Percentiles rank a stretch among this genome's conserved stretches.
These are phyloP conservation scores for Taphrina betulina DNA, from an alignment of 1,139 yeast genomes.

Conservation along the genomic window DNA sequence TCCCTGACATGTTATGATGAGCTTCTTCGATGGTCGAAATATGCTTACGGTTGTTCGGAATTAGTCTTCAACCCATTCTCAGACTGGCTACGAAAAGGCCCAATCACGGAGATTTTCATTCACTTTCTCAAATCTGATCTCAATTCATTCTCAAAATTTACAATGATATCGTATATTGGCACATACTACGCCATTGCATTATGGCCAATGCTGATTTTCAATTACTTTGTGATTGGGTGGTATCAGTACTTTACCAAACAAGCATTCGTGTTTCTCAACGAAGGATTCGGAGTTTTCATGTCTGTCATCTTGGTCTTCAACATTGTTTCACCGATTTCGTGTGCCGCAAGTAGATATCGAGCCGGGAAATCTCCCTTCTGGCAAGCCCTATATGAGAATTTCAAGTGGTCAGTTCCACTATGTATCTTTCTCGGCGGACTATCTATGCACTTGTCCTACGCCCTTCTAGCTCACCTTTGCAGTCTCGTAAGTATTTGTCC, in stretches of 20 bases:
- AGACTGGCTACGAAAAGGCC: constrained; percentile 34
- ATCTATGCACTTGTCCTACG: constrained; percentile 36
- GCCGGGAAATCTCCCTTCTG: constrained; percentile 32
- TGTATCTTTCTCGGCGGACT: constrained; percentile 36
- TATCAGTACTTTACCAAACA: constrained; percentile 32
- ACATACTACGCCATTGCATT: constrained; percentile 37
- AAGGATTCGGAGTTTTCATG: constrained; percentile 34
- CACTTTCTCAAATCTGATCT: constrained; percentile 34
- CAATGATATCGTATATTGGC: constrained; percentile 36
- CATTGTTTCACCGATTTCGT: constrained; percentile 34
- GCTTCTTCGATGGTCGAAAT: constrained; percentile 37
- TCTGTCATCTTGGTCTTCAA: constrained; percentile 35
- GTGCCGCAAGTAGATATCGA: constrained; percentile 35
- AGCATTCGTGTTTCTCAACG: constrained; percentile 27
- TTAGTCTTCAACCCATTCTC: constrained; percentile 35
- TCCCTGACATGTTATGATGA: constrained; percentile 37
- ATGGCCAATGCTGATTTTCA: constrained; percentile 33
- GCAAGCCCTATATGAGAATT: constrained; percentile 33
- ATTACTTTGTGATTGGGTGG: constrained; percentile 37
- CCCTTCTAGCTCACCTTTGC: constrained; percentile 36
- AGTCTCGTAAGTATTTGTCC: constrained; percentile 20
- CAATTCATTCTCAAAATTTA: constrained; percentile 35
- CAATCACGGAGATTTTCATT: constrained; percentile 36
- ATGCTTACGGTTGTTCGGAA: constrained; percentile 37
- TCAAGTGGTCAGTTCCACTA: constrained; percentile 35